Base-by-base conservation (phyloP, 352 stramenopile species). In the Globisporangium acanthophoron region DNA sequence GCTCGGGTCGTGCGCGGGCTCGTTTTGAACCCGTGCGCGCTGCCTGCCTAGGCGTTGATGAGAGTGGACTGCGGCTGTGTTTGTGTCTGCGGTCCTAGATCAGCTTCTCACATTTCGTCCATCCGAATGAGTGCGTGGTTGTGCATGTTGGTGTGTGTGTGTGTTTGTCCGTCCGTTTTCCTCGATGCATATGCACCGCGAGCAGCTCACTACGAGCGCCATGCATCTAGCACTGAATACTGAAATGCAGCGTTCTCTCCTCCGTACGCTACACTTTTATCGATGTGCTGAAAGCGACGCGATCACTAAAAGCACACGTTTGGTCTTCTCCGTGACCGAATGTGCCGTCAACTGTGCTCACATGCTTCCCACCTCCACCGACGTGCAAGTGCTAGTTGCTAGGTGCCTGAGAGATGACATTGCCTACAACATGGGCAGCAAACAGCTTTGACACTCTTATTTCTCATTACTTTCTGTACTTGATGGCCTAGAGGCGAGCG, bases 261-360 rank as follows among this genome's bases (percentile, higher is more conserved):
- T 18, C 67, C 66, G 62, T 88, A 68, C 76, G 74, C 58, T 85
- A 74, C 69, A 85, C 67, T 90, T 85, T 85, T 87, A 90, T 90
- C 80, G 67, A 82, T 79, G 76, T 88, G 80, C 80, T 81, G 50
- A 90, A 80, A 90, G 46, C 41, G 69, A 90, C 74, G 80, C 80
- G 80, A 90, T 67, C 76, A 86, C 78, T 90, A 77, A 90, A 90
- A 90, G 80, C 80, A 90, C 80, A 90, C 80, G 80, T 88, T 90
- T 83, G 64, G 73, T 85, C 74, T 57, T 35, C 48, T 72, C 67
- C 48, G 66, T 90, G 78, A 80, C 82, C 68, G 65, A 90, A 88
- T 88, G 80, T 90, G 80, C 80, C 80, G 80, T 90, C 80, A 90
- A 90, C 67, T 83, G 80, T 88, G 73, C 56, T 90, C 80, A 90